These are phyloP conservation scores for Clitopilus passeckerianus DNA, from an alignment of 768 basidiomycete genomes.

Conservation along the genomic window DNA sequence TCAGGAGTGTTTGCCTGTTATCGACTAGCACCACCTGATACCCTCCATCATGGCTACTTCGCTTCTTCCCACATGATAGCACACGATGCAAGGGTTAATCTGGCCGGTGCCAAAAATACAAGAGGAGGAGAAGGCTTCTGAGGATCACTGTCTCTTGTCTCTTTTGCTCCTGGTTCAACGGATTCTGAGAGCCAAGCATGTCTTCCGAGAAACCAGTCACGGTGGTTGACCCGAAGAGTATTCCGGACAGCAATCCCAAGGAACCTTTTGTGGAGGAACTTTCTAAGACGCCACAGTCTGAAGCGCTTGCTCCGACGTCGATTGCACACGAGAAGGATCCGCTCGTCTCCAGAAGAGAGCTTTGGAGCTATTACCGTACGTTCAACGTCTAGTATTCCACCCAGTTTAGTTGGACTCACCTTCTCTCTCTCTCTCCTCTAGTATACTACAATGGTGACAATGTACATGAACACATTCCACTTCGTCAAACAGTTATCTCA, in stretches of 20 bases:
- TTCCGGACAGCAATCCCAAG: neutral
- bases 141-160: neutral
- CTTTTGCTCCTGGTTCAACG: neutral
- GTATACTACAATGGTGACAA: slow-evolving; percentile 84
- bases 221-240: neutral
- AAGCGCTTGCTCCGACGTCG: neutral
- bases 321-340: slow-evolving; percentile 45
- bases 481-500: neutral
- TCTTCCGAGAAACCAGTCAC: neutral
- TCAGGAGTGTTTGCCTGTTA: neutral
- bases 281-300: neutral
- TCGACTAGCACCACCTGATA: neutral
- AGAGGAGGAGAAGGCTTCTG: neutral
- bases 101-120: neutral
- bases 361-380: slow-evolving; percentile 79
- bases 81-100: neutral
- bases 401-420: neutral
- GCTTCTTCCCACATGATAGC: neutral
- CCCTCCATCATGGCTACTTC: neutral
- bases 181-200: neutral
- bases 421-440: slow-evolving; percentile 16
- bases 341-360: slow-evolving; percentile 62
- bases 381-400: slow-evolving; percentile 11
- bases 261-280: neutral
- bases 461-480: slow-evolving; percentile 27